Percentiles rank a stretch among this genome's conserved stretches.
Conservation (phyloP, 768 basidiomycete species). For the Flagelloscypha sp. region DNA sequence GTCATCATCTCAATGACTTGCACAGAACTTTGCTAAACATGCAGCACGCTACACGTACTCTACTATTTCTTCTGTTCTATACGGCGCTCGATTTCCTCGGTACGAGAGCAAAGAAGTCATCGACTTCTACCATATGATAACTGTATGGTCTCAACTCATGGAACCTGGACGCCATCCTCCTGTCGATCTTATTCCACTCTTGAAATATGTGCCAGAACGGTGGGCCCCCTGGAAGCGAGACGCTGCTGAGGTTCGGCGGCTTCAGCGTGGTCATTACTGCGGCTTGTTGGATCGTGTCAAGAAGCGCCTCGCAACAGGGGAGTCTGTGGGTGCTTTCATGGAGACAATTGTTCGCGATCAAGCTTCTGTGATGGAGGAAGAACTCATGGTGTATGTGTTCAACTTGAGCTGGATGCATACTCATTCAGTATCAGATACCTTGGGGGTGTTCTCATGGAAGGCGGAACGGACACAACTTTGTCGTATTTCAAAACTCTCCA, state of each 20-base stretch:
- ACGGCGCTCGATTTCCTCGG: slow-evolving; percentile 10
- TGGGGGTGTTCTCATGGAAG: slow-evolving; percentile 23
- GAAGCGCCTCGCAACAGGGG: slow-evolving; percentile 16
- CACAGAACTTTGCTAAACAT: slow-evolving; percentile 10
- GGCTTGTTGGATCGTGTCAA: slow-evolving; percentile 19
- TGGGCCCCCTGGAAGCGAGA: slow-evolving; percentile 14
- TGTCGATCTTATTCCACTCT: slow-evolving; percentile 12
- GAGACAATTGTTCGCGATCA: too few species aligned
- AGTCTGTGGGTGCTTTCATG: slow-evolving; percentile 22
- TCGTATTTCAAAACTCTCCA: slow-evolving; percentile 22
- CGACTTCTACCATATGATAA: slow-evolving; percentile 4
- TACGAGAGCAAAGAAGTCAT: slow-evolving; percentile 8
- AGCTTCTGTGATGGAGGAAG: too few species aligned
- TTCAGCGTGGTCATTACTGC: slow-evolving; percentile 18
- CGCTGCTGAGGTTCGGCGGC: slow-evolving; percentile 1
- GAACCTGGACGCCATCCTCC: slow-evolving; percentile 10
- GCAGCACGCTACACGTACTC: slow-evolving; percentile 11
- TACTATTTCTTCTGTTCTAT: slow-evolving; percentile 9
- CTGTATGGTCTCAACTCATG: slow-evolving; percentile 1
- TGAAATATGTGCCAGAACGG: slow-evolving; percentile 12
- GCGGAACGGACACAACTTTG: slow-evolving; percentile 23
- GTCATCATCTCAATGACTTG: too few species aligned
- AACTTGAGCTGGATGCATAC: neutral
- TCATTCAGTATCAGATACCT: slow-evolving; percentile 25
- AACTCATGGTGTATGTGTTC: neutral